These are phyloP conservation scores for Cyclotella atomus DNA, from an alignment of 108 stramenopile species.

Conservation along the genomic window DNA sequence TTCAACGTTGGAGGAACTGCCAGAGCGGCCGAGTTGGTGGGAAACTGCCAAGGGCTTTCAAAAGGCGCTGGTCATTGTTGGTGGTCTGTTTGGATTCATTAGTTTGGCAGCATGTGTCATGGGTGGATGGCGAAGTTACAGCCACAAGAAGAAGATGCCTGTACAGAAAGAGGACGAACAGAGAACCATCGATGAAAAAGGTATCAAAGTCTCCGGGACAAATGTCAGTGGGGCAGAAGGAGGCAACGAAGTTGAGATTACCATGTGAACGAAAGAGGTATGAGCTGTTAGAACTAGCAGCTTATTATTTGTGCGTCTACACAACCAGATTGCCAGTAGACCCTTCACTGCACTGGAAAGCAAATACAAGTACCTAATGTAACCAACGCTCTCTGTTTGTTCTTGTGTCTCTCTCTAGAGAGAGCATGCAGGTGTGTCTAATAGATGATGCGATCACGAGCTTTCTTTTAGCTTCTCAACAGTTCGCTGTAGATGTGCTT, in stretches of 20 bases:
- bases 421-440: too few relatives aligned
- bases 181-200: not conserved
- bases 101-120: not conserved
- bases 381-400: too few relatives aligned
- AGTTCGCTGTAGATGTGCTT: too few relatives aligned
- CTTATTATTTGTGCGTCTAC: not conserved
- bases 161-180: not conserved
- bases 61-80: conserved; percentile 17
- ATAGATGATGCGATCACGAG: too few relatives aligned
- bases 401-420: too few relatives aligned
- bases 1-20: conserved; percentile 22
- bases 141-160: not conserved
- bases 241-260: not conserved
- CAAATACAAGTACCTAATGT: too few relatives aligned
- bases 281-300: too few relatives aligned
- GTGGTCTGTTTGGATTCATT: conserved; percentile 7
- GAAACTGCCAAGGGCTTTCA: conserved; percentile 13
- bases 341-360: too few relatives aligned
- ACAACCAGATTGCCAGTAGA: too few relatives aligned
- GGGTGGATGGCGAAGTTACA: not conserved
- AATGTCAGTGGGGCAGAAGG: not conserved
- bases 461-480: too few relatives aligned
- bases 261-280: too few relatives aligned
- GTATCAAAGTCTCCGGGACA: not conserved
- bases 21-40: conserved; percentile 31